A percentile compares a stretch with the other conserved stretches of the same genome.
Conservation (phyloP, 345 rosid genomes). For the Moricandia moricandioides region DNA sequence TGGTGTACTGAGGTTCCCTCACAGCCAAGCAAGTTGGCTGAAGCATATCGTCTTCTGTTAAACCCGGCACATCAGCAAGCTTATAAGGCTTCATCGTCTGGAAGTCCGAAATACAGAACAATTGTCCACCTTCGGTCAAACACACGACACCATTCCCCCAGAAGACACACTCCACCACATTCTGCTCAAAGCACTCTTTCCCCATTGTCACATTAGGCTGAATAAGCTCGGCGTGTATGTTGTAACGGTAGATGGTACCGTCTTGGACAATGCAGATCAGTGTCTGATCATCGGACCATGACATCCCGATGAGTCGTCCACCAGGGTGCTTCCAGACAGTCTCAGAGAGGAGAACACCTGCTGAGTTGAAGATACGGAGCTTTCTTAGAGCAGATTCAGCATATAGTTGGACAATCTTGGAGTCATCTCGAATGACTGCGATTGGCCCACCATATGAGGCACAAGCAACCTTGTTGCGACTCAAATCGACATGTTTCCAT, state of each 20-base stretch:
- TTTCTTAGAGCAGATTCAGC: slow-evolving; percentile 96
- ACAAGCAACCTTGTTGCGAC: slow-evolving; percentile 90
- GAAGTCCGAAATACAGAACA: slow-evolving; percentile 71
- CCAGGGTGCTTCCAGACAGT: slow-evolving; percentile 94
- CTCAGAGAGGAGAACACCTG: slow-evolving; percentile 74
- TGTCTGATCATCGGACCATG: slow-evolving; percentile 92
- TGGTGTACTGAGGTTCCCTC: slow-evolving; percentile 84
- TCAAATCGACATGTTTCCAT: slow-evolving; percentile 86
- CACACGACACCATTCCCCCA: slow-evolving; percentile 96
- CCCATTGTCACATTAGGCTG: slow-evolving; percentile 80
- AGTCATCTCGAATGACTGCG: slow-evolving; percentile 93
- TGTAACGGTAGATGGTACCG: slow-evolving; percentile 83
- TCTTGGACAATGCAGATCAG: slow-evolving; percentile 83
- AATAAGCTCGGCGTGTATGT: slow-evolving; percentile 64
- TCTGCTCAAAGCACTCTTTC: slow-evolving; percentile 84
- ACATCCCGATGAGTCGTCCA: slow-evolving; percentile 85
- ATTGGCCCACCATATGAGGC: slow-evolving; percentile 92
- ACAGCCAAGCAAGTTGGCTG: slow-evolving; percentile 68
- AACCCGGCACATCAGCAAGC: slow-evolving; percentile 55
- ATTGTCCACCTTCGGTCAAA: slow-evolving; percentile 67
- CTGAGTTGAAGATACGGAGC: slow-evolving; percentile 89
- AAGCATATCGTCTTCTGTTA: slow-evolving; percentile 48
- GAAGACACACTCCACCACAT: slow-evolving; percentile 80
- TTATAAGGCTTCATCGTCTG: slow-evolving; percentile 54
- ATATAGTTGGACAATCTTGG: slow-evolving; percentile 95